These are phyloP conservation scores for Scenedesmus sp. DNA, from an alignment of 163 green algal species.

Conservation along the genomic window DNA sequence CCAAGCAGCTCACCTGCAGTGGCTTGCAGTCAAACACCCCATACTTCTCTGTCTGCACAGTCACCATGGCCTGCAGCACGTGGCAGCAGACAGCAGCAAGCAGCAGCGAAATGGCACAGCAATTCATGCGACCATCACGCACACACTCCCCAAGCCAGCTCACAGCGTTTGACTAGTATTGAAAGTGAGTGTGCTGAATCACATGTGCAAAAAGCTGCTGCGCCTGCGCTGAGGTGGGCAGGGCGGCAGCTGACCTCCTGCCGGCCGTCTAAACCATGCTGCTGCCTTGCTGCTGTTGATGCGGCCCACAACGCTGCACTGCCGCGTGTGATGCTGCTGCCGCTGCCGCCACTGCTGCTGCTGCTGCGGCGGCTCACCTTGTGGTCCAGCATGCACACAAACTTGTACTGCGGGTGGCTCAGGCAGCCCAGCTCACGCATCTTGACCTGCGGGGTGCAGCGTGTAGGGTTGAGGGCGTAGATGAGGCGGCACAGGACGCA, in stretches of 20 bases:
- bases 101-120: not conserved
- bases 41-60: constrained; percentile 59
- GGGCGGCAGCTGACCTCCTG: no score
- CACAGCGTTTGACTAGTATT: no score
- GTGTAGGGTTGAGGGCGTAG: not conserved
- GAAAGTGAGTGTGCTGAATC: not conserved
- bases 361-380: constrained; percentile 60
- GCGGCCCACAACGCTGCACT: no score
- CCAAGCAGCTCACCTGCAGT: constrained; percentile 87
- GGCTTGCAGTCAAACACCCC: constrained; percentile 98
- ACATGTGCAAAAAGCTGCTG: no score
- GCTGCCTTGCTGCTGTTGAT: no score
- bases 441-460: constrained; percentile 90
- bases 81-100: not conserved
- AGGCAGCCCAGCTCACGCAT: constrained; percentile 95
- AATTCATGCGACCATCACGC: no score
- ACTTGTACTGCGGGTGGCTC: constrained; percentile 82
- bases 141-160: no score
- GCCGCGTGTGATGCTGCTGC: no score
- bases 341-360: not conserved
- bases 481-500: not conserved
- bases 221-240: no score
- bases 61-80: constrained; percentile 51
- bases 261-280: no score
- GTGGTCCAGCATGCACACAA: constrained; percentile 88